Percentiles rank a stretch among this genome's conserved stretches.
Evolutionary conservation across 495 filamentous ascomycete genomes (phyloP).

Genomic region (Talaromyces ruber): DNA sequence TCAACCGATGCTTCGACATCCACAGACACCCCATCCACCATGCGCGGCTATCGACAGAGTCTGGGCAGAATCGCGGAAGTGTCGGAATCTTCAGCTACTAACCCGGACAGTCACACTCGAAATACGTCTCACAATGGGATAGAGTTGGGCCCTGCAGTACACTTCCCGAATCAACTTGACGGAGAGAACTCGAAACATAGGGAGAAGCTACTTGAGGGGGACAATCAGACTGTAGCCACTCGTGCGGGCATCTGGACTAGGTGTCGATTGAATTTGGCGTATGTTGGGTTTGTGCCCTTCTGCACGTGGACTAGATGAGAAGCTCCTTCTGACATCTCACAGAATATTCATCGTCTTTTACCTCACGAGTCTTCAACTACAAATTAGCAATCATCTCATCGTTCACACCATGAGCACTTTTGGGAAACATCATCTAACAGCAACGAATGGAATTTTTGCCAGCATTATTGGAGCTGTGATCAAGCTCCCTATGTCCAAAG

Average conservation of each 20-base stretch:
- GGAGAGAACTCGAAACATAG: not conserved
- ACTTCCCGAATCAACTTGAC: not conserved
- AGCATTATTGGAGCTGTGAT: slow-evolving; percentile 47
- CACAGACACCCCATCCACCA: not conserved
- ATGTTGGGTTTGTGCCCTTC: slow-evolving; percentile 1
- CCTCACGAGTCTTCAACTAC: slow-evolving; percentile 6
- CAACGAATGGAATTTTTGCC: not conserved
- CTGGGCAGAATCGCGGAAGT: not conserved
- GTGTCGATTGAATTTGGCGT: not conserved
- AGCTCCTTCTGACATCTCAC: not conserved
- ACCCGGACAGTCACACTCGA: not conserved
- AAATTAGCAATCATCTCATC: slow-evolving; percentile 8
- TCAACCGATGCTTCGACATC: not conserved
- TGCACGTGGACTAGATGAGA: not conserved
- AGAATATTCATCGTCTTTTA: slow-evolving; percentile 12
- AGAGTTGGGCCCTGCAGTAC: not conserved
- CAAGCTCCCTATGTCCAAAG: slow-evolving; percentile 54
- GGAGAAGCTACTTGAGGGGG: not conserved
- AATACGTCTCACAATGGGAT: not conserved
- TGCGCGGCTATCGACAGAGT: not conserved
- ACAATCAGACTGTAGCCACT: not conserved
- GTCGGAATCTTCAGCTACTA: not conserved
- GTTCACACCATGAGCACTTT: slow-evolving; percentile 19
- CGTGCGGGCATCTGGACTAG: not conserved
- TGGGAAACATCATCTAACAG: slow-evolving; percentile 12